Conservation (phyloP, 345 rosid species). For the Camelina sativa region DNA sequence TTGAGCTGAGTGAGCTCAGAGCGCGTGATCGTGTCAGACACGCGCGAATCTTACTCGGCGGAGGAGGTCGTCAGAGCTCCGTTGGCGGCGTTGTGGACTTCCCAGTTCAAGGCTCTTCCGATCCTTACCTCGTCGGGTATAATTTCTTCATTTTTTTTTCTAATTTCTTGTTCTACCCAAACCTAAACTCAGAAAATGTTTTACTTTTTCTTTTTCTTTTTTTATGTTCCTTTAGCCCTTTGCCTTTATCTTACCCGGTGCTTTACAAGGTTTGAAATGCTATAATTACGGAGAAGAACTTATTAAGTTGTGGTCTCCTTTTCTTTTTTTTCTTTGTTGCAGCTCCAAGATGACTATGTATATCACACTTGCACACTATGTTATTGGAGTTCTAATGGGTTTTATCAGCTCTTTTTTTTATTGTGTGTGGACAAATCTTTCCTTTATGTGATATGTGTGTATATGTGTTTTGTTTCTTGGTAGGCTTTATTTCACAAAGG, state of each 20-base stretch:
- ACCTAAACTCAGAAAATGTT: neutral
- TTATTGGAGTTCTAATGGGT: constrained; percentile 41
- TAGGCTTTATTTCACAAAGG: constrained; percentile 95
- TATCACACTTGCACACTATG: constrained; percentile 42
- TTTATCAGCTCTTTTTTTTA: neutral
- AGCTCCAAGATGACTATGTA: constrained; percentile 49
- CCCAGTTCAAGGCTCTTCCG: constrained; percentile 84
- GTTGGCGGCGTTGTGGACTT: constrained; percentile 53
- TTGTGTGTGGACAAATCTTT: neutral
- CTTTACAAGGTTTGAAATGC: constrained; percentile 11
- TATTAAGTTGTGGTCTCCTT: constrained; percentile 24
- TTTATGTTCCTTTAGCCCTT: neutral
- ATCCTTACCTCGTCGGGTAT: constrained; percentile 87
- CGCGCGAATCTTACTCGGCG: constrained; percentile 67
- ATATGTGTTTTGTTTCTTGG: constrained; percentile 35
- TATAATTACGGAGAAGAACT: constrained; percentile 12
- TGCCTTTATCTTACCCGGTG: neutral
- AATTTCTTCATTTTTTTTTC: constrained; percentile 16
- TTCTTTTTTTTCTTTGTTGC: constrained; percentile 42
- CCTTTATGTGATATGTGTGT: constrained; percentile 32
- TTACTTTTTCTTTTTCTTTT: neutral
- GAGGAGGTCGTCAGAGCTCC: constrained; percentile 63
- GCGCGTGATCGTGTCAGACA: constrained; percentile 78
- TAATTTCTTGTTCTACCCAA: constrained; percentile 17
- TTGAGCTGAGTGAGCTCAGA: constrained; percentile 57